Conservation (phyloP, 2,329 filamentous ascomycete species). For the Elsinoe fawcettii region DNA sequence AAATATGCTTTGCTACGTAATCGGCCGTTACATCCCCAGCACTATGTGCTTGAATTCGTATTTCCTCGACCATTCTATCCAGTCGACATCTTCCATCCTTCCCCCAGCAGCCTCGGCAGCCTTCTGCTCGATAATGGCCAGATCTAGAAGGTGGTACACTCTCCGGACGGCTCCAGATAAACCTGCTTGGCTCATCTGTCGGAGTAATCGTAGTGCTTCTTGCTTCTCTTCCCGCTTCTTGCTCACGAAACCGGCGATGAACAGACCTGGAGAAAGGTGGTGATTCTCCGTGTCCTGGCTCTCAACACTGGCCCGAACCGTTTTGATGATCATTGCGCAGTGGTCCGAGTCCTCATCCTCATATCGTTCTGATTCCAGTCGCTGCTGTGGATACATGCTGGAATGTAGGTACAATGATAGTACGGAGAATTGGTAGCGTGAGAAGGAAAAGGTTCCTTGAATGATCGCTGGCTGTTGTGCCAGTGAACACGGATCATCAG, state of each 20-base stretch:
- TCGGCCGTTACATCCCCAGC: constrained; percentile 38
- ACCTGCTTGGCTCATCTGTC: constrained; percentile 39
- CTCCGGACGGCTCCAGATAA: constrained; percentile 43
- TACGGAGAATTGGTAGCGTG: constrained; percentile 15
- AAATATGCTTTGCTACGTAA: constrained; percentile 1
- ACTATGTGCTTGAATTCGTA: constrained; percentile 43
- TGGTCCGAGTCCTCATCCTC: constrained; percentile 25
- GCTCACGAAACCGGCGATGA: constrained; percentile 45
- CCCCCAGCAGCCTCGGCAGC: constrained; percentile 34
- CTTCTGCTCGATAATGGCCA: constrained; percentile 43
- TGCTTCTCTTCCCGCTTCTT: constrained; percentile 37
- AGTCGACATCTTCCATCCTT: constrained; percentile 41
- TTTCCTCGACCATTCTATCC: constrained; percentile 42
- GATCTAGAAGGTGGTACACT: constrained; percentile 40
- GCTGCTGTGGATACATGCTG: constrained; percentile 46
- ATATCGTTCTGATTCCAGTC: constrained; percentile 26
- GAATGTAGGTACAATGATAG: constrained; percentile 46
- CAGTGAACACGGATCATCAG: neutral
- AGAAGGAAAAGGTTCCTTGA: constrained; percentile 9
- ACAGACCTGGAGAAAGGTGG: constrained; percentile 46
- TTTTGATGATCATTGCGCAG: constrained; percentile 37
- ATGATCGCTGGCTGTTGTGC: constrained; percentile 6
- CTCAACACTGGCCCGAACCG: constrained; percentile 27
- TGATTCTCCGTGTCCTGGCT: constrained; percentile 25
- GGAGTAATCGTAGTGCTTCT: constrained; percentile 42